These are phyloP conservation scores for Quercus bicolor DNA, from an alignment of 306 rosid genomes.

Conservation along the genomic window DNA sequence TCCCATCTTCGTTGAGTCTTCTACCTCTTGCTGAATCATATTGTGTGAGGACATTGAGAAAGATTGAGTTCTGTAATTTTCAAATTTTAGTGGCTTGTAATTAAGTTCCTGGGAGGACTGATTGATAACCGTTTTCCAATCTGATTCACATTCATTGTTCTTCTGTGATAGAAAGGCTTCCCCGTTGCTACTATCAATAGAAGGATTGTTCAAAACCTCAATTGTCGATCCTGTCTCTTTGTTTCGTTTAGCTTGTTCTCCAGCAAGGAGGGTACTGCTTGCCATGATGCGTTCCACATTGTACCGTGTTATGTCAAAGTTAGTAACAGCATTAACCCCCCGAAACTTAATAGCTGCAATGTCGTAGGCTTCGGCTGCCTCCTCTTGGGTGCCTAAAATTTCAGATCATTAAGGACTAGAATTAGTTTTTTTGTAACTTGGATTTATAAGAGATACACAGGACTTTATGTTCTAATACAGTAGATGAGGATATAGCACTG, in stretches of 20 bases:
- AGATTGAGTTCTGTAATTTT: conserved; percentile 23
- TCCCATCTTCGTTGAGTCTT: conserved; percentile 44
- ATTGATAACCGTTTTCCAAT: conserved; percentile 53
- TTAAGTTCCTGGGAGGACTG: conserved; percentile 48
- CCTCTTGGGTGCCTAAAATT: conserved; percentile 83
- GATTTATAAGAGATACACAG: not conserved
- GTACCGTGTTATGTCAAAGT: conserved; percentile 79
- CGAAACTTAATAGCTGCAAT: conserved; percentile 86
- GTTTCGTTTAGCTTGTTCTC: conserved; percentile 64
- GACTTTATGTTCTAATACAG: not conserved
- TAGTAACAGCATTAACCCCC: conserved; percentile 80
- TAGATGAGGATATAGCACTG: not conserved
- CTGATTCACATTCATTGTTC: conserved; percentile 42
- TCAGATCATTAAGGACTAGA: conserved; percentile 12
- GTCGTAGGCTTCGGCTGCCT: conserved; percentile 95
- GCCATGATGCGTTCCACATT: conserved; percentile 80
- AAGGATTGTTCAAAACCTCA: conserved; percentile 33
- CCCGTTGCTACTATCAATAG: conserved; percentile 23
- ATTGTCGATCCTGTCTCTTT: conserved; percentile 27
- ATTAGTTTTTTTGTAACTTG: not conserved
- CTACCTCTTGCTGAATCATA: conserved; percentile 38
- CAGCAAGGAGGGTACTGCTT: conserved; percentile 68
- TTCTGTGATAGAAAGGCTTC: conserved; percentile 35
- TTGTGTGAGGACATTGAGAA: conserved; percentile 30
- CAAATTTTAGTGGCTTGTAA: conserved; percentile 29